A percentile compares a stretch with the other conserved stretches of the same genome.
Conservation (phyloP, 2,329 filamentous ascomycete genomes). For the Huntiella decipiens region DNA sequence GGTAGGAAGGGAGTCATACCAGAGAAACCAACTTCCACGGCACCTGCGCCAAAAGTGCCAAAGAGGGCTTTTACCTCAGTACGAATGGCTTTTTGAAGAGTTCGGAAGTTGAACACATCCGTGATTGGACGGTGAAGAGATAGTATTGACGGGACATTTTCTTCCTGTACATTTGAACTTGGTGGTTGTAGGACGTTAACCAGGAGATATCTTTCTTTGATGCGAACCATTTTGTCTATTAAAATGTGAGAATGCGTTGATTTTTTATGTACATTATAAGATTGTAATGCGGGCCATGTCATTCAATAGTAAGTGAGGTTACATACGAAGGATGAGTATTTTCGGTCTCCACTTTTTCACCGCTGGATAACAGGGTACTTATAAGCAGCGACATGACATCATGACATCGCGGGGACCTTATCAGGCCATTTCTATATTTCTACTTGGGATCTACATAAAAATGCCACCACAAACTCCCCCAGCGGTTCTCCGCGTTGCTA, state of each 20-base stretch:
- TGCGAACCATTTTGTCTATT: slow-evolving; percentile 50
- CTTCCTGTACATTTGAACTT: slow-evolving; percentile 20
- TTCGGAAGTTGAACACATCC: slow-evolving; percentile 45
- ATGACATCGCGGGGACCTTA: too few species aligned
- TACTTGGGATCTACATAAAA: not conserved
- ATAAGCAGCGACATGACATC: too few species aligned
- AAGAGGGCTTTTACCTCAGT: slow-evolving; percentile 54
- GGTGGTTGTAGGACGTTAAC: slow-evolving; percentile 80
- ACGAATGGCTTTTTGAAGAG: slow-evolving; percentile 51
- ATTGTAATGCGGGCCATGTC: too few species aligned
- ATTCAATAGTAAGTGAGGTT: not conserved
- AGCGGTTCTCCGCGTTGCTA: slow-evolving; percentile 30
- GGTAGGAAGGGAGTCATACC: slow-evolving; percentile 25
- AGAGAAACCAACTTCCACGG: slow-evolving; percentile 47
- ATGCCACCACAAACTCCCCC: not conserved
- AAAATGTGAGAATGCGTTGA: not conserved
- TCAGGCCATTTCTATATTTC: too few species aligned
- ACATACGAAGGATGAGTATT: not conserved
- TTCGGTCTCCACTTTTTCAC: not conserved
- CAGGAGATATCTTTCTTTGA: slow-evolving; percentile 93
- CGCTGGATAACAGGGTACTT: too few species aligned
- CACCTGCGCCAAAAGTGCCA: slow-evolving; percentile 74
- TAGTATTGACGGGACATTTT: slow-evolving; percentile 39
- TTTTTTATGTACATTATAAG: too few species aligned
- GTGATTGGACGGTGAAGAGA: slow-evolving; percentile 64